Evolutionary conservation across 2,329 filamentous ascomycete species (phyloP), one percentile per base, ranked within the genome.

Genomic region (Verticillium dahliae): DNA sequence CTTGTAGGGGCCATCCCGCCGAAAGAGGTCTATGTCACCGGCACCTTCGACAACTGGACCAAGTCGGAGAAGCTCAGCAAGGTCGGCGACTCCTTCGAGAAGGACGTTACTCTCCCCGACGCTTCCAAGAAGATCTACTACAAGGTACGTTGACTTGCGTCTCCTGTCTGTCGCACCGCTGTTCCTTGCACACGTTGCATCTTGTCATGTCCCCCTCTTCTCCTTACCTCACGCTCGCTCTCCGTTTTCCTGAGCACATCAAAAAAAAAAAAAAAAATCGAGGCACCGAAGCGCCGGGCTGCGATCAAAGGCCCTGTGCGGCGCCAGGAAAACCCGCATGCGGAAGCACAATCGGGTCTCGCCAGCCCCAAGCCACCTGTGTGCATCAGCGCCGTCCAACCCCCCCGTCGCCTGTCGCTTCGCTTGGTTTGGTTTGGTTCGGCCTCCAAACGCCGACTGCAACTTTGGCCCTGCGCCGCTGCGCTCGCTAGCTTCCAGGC

Each of bases 11-110:
- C 73, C 88, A 95, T 75, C 81, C 87, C 69, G 93, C 90, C 73
- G 84, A 88, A 88, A 68, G 90, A 96, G 73, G 94, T 98, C 75
- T 94, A 90, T 76, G 95, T 98, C 69, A 98, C 94, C 50, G 95
- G 95, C 73, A 94, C 91, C 65, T 98, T 98, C 74, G 94, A 98
- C 78, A 85, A 91, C 79, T 99, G 95, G 95, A 84, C 85, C 68
- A 94, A 95, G 82, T 92, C 87, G 61, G 85, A 94, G 74, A 85
- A 90, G 80, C 84, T 99, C 62, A 87, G 92, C 57, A 92, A 91
- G 78, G 82, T 86, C 50, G 90, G 84, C 72, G 81, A 86, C 66
- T 70, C 83, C 69, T 96, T 96, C 76, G 82, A 90, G 76, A 97
- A 97, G 81, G 85, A 86, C 38, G 92, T 99, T 63, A 80, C 85